Percentiles rank a stretch among this genome's conserved stretches.
phyloP scores from a whole-genome alignment of 805 yeast species.

The Brettanomyces naardenensis region DNA sequence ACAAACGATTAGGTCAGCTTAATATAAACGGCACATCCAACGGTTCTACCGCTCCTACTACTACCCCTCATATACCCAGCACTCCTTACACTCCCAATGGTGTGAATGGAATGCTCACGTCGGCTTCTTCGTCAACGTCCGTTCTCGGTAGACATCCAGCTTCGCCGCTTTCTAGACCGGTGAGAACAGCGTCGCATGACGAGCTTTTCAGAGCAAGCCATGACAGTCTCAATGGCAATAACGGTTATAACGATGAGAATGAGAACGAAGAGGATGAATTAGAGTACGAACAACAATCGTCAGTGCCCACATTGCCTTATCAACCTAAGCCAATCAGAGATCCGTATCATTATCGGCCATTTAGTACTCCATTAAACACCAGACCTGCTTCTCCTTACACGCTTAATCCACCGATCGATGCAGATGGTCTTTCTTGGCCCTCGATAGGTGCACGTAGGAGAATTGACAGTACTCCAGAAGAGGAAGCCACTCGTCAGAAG shows the following conservation, averaged over 20 bases:
- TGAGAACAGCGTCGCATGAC: constrained; percentile 6
- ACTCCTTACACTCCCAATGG: not conserved
- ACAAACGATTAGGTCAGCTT: constrained; percentile 8
- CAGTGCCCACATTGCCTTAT: constrained; percentile 7
- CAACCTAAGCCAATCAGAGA: constrained; percentile 26
- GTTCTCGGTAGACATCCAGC: constrained; percentile 8
- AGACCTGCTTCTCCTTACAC: constrained; percentile 81
- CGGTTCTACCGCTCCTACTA: not conserved
- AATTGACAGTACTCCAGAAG: constrained; percentile 60
- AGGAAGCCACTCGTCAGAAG: constrained; percentile 54
- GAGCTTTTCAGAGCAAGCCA: not conserved
- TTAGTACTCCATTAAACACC: constrained; percentile 56
- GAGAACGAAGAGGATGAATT: not conserved
- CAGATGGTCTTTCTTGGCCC: constrained; percentile 93
- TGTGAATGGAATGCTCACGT: not conserved
- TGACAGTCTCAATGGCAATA: constrained; percentile 2
- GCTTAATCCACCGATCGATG: constrained; percentile 76
- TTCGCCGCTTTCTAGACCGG: constrained; percentile 20
- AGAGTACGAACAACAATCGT: constrained; percentile 1
- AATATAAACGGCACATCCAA: not conserved
- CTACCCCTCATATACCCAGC: no score
- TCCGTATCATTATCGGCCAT: constrained; percentile 26
- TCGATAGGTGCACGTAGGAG: constrained; percentile 75
- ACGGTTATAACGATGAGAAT: constrained; percentile 3
- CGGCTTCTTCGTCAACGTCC: not conserved